Evolutionary conservation across 2,329 filamentous ascomycete species (phyloP).

Genomic region (Cercospora brassicicola): DNA sequence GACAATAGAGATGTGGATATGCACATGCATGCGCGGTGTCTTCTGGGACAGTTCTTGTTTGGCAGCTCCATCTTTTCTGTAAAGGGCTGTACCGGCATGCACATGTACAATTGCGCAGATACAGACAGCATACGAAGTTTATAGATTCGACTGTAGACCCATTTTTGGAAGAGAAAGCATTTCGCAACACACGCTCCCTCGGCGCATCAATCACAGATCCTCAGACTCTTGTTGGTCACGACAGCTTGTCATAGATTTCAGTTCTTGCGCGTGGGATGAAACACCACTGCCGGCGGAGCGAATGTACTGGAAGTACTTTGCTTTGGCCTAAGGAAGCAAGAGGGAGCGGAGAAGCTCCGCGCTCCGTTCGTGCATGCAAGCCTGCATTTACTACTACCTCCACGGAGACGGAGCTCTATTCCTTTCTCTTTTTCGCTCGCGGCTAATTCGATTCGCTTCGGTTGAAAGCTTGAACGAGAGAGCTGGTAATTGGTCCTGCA

Average conservation of each 20-base stretch:
- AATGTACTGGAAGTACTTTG: neutral
- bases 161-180: neutral
- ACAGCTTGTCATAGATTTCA: neutral
- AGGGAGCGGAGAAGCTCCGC: neutral
- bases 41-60: neutral
- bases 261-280: neutral
- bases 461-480: neutral
- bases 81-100: neutral
- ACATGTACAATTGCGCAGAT: neutral
- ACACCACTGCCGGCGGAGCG: neutral
- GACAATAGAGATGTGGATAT: neutral
- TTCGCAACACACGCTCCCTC: neutral
- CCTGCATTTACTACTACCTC: neutral
- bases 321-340: neutral
- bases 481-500: too few species aligned
- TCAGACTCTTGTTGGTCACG: neutral
- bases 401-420: neutral
- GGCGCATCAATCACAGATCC: neutral
- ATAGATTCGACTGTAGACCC: neutral
- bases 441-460: neutral
- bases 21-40: neutral
- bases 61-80: neutral
- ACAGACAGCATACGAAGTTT: neutral
- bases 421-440: neutral
- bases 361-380: neutral